Conservation (phyloP, 192 early-diverging fungal species). For the Podila horticola region DNA sequence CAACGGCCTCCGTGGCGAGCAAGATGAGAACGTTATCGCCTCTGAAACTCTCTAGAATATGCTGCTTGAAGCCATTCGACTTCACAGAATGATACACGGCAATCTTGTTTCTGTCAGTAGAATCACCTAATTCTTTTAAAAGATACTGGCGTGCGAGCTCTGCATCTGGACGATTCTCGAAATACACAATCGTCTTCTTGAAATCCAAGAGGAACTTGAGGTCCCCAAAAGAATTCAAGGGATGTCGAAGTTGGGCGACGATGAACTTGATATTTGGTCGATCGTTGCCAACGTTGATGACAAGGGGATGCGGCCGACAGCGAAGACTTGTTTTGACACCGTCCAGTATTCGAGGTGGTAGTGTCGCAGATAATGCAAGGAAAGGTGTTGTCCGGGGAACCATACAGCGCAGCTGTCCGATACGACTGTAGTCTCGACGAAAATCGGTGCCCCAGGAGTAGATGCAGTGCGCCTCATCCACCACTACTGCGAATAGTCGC, state of each 20-base stretch:
- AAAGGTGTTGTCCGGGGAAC: background rate
- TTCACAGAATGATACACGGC: background rate
- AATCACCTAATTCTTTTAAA: too few relatives aligned
- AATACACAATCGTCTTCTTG: background rate
- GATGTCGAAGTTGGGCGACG: background rate
- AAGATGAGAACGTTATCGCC: background rate
- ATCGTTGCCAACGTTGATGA: background rate
- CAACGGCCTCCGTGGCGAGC: constrained; percentile 7
- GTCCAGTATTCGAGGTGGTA: background rate
- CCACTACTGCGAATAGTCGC: constrained; percentile 1
- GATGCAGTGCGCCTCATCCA: constrained; percentile 32
- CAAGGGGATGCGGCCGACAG: background rate
- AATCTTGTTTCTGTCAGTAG: background rate
- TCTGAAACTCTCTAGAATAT: background rate
- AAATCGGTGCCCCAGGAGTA: constrained; percentile 8
- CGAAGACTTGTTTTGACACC: background rate
- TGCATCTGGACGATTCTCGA: background rate
- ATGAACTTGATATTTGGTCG: background rate
- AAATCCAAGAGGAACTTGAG: background rate
- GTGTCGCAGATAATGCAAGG: constrained; percentile 3
- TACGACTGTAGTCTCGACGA: background rate
- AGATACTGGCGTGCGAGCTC: background rate
- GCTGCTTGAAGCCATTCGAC: background rate
- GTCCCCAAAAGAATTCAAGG: background rate
- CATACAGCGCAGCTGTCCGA: constrained; percentile 2